Base-by-base conservation (phyloP, 2,329 filamentous ascomycete genomes). In the Tolypocladium tropicale region DNA sequence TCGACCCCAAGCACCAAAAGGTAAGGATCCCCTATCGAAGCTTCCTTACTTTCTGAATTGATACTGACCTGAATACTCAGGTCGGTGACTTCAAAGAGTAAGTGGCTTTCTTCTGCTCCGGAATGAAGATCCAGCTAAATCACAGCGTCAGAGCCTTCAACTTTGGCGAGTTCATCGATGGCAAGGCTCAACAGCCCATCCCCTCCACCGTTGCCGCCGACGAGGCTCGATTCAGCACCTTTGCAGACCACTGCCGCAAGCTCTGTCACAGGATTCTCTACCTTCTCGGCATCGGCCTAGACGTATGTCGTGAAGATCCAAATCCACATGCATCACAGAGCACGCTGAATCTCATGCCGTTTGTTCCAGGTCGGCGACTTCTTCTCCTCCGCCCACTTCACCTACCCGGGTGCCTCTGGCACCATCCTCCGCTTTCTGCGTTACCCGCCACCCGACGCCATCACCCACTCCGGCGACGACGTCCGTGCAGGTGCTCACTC, bases 401-500 rank as follows among this genome's bases (percentile, higher is more conserved):
- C 65, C 57, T 61, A 66, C 23, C 69, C 69, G 23, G 74, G 77
- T 25, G 67, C 76, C 7, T 83, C 81, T 0, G 77, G 79, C 59
- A 79, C 76, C 60, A 88, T 82, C 64, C 76, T 90, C 16, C 84
- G 89, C 33, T 78, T 89, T 61, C 82, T 96, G 1, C 83, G 84
- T 71, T 92, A 90, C 71, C 88, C 87, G 0, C 78, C 83, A 1
- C 74, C 68, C 6, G 65, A 70, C 51, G 64, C 70, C 10, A 76
- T 76, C 9, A 64, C 68, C 12, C 70, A 83, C 62, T 63, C 77
- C 36, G 54, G 65, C 59, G 65, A 74, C 55, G 89, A 93, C 65
- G 82, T 96, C 58, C 86, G 93, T 32, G 93, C 93, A 7, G 94
- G 93, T 56, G 91, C 93, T 0, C 93, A 97, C 71, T 93, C 88